Percentiles rank a stretch among this genome's conserved stretches.
Conservation (phyloP, 2,329 filamentous ascomycete species). For the Trichoderma pleuroti region DNA sequence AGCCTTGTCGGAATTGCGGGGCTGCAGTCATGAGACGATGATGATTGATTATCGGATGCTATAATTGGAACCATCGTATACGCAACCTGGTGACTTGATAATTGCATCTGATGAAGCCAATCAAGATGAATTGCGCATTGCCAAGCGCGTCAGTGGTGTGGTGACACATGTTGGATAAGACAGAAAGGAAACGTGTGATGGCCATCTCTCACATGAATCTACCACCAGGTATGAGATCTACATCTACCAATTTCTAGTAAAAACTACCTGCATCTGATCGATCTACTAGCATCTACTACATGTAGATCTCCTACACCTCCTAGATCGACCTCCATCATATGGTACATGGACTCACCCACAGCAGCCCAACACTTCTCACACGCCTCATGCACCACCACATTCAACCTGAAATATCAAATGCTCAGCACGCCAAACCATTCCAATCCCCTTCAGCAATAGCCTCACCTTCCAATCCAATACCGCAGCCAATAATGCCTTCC, state of each 20-base stretch:
- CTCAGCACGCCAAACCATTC: neutral
- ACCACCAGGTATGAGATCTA: neutral
- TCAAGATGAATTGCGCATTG: neutral
- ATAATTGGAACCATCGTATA: neutral
- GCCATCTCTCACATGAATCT: neutral
- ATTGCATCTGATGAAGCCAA: neutral
- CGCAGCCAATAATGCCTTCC: constrained; percentile 4
- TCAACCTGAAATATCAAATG: neutral
- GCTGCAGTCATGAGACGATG: neutral
- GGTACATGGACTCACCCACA: neutral
- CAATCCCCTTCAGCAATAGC: neutral
- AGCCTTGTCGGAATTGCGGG: neutral
- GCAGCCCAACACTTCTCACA: neutral
- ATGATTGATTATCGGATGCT: neutral
- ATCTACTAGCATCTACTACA: neutral
- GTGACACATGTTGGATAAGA: neutral
- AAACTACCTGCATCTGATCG: neutral
- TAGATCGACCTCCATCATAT: neutral
- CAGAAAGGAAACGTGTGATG: neutral
- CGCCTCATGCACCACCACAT: neutral
- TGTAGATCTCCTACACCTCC: neutral
- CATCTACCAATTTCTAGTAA: neutral
- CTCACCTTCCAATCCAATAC: neutral
- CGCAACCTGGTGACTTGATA: neutral
- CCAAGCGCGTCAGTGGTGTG: neutral